phyloP scores from a whole-genome alignment of 2,329 filamentous ascomycete species.

The Fusarium mundagurra region DNA sequence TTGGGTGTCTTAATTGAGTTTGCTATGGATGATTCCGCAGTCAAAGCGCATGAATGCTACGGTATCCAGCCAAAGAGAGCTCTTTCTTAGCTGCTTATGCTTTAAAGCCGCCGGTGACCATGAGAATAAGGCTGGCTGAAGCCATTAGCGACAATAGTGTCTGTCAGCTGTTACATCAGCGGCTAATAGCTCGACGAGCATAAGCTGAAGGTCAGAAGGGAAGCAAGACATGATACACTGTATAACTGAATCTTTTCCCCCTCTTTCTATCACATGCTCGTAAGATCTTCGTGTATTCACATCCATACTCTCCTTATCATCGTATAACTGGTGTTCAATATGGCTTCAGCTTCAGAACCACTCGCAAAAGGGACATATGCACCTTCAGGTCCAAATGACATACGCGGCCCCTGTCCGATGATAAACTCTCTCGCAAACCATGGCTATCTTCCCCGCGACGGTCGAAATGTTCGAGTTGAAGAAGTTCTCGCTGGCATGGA shows the following conservation, averaged over 20 bases:
- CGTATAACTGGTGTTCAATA: background rate
- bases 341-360: conserved; percentile 15
- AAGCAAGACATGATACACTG: background rate
- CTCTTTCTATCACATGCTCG: background rate
- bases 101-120: background rate
- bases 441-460: conserved; percentile 38
- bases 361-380: conserved; percentile 31
- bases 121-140: conserved; percentile 10
- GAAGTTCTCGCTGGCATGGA: conserved; percentile 31
- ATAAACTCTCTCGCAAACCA: conserved; percentile 41
- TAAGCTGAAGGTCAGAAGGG: background rate
- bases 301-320: background rate
- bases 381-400: conserved; percentile 27
- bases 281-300: background rate
- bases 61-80: background rate
- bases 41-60: conserved; percentile 5
- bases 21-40: background rate
- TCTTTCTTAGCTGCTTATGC: background rate
- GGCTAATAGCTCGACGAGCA: background rate
- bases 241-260: background rate
- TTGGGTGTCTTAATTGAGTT: background rate
- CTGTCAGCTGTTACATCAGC: background rate
- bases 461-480: conserved; percentile 26
- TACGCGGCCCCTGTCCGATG: conserved; percentile 39
- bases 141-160: conserved; percentile 8